Evolutionary conservation across 2,329 filamentous ascomycete genomes (phyloP), one percentile per base, ranked within the genome.

Genomic region (Fusarium incarnatum): DNA sequence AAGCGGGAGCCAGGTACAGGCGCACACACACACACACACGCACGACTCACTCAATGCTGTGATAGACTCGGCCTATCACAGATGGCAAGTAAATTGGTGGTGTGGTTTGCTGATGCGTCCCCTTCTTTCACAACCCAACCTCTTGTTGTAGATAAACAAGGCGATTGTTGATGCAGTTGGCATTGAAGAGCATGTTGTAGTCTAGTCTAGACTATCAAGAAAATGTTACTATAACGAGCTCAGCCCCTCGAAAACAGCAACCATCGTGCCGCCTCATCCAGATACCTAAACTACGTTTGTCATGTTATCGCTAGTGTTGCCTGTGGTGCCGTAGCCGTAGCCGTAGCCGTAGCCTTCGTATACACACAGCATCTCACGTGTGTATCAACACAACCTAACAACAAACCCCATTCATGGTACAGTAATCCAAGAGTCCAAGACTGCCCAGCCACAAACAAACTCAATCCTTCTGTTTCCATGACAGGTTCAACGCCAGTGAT

Each of bases 361-460:
- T 65, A 34, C 40, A 49, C 32, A 44, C 30, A 15, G 28, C 27
- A 49, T 46, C 60, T 64, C 37, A 50, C 61, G 30, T 55, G 37
- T 28, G 40, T 47, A 40, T 52, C 59, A 64, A 64, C 34, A 60
- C 28, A n/a, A n/a, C n/a, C n/a, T n/a, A n/a, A n/a, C n/a, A 30
- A 30, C 28, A 30, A 30, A 57, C 34, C 27, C 13, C 13, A 28
- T 54, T 50, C 27, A 20, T 37, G 30, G 16, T n/a, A 30, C 28
- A 34, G 30, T 32, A 16, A 32, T 37, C 34, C 45, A 56, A 49
- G 46, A 53, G 44, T n/a, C 44, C 54, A 71, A 70, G 63, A 61
- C 32, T 68, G 50, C 63, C 47, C 63, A 71, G 68, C 68, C 67
- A 60, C 65, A 52, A 42, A 22, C 16, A 18, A 53, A 49, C 40